A percentile compares a stretch with the other conserved stretches of the same genome.
These are phyloP conservation scores for Chionographis japonica DNA, from an alignment of 106 monocot species.

Conservation along the genomic window DNA sequence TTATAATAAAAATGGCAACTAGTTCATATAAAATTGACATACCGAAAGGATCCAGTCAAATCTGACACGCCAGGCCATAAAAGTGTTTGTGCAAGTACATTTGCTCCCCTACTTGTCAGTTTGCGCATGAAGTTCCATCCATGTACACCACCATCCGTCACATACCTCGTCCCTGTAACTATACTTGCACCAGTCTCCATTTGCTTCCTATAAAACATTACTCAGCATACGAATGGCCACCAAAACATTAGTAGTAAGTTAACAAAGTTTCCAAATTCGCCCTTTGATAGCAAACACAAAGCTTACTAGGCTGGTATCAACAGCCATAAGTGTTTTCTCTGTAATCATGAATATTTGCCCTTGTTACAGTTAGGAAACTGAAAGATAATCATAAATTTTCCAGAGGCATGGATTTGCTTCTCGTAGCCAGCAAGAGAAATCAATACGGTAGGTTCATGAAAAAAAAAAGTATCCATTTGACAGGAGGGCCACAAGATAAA, in stretches of 20 bases:
- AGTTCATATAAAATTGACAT: neutral
- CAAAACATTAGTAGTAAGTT: neutral
- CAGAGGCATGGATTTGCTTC: no score
- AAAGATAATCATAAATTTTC: no score
- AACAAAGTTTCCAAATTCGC: no score
- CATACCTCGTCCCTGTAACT: slow-evolving; percentile 96
- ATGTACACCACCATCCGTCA: slow-evolving; percentile 86
- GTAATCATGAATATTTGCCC: no score
- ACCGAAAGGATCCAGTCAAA: slow-evolving; percentile 98
- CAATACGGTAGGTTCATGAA: no score
- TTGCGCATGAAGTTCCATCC: slow-evolving; percentile 99
- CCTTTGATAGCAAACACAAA: no score
- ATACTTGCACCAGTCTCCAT: slow-evolving; percentile 88
- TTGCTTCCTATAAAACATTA: slow-evolving; percentile 65
- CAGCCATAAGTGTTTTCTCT: no score
- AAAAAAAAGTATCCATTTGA: no score
- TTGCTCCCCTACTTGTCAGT: slow-evolving; percentile 94
- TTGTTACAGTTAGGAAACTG: no score
- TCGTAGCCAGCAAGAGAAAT: no score
- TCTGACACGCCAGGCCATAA: slow-evolving; percentile 96
- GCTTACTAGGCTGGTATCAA: no score
- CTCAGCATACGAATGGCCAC: neutral
- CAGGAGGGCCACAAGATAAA: no score
- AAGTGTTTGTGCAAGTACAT: slow-evolving; percentile 96
- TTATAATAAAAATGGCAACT: neutral